Percentiles rank a stretch among this genome's conserved stretches.
phyloP scores from a whole-genome alignment of 108 stramenopile species.

The Nitzschia sp. region DNA sequence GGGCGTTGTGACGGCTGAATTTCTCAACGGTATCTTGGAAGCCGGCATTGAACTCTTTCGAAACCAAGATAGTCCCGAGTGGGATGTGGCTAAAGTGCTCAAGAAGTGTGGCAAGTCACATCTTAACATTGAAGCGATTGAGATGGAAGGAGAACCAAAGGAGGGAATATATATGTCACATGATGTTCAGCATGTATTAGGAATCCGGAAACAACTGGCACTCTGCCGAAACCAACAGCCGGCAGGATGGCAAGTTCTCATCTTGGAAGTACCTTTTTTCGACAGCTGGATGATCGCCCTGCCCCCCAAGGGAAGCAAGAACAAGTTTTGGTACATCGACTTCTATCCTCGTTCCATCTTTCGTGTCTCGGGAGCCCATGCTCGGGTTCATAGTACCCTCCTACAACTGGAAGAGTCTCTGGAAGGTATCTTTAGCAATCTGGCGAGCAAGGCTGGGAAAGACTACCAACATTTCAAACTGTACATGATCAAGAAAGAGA shows the following conservation, averaged over 20 bases:
- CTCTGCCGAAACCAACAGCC: constrained; percentile 25
- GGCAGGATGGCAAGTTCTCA: constrained; percentile 19
- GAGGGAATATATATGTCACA: constrained; percentile 6
- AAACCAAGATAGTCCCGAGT: background rate
- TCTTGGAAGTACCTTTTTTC: constrained; percentile 12
- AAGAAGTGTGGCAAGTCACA: constrained; percentile 13
- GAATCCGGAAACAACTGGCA: constrained; percentile 11
- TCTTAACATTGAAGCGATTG: background rate
- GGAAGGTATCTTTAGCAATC: constrained; percentile 1
- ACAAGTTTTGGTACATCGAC: constrained; percentile 36
- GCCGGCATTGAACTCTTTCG: constrained; percentile 23
- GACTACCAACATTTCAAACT: constrained; percentile 11
- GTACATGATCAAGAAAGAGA: constrained; percentile 15
- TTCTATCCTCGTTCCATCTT: constrained; percentile 11
- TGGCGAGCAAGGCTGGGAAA: background rate
- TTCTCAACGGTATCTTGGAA: constrained; percentile 19
- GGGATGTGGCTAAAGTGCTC: constrained; percentile 10
- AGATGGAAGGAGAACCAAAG: constrained; percentile 7
- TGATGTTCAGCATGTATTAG: constrained; percentile 5
- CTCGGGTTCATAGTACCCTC: constrained; percentile 25
- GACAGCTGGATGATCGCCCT: constrained; percentile 18
- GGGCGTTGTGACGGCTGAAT: constrained; percentile 22
- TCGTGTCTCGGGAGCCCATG: constrained; percentile 18
- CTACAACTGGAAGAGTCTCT: constrained; percentile 27
- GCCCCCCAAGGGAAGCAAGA: constrained; percentile 29